Percentiles rank a stretch among this genome's conserved stretches.
These are phyloP conservation scores for Hypomontagnella monticulosa DNA, from an alignment of 495 filamentous ascomycete genomes.

Conservation along the genomic window DNA sequence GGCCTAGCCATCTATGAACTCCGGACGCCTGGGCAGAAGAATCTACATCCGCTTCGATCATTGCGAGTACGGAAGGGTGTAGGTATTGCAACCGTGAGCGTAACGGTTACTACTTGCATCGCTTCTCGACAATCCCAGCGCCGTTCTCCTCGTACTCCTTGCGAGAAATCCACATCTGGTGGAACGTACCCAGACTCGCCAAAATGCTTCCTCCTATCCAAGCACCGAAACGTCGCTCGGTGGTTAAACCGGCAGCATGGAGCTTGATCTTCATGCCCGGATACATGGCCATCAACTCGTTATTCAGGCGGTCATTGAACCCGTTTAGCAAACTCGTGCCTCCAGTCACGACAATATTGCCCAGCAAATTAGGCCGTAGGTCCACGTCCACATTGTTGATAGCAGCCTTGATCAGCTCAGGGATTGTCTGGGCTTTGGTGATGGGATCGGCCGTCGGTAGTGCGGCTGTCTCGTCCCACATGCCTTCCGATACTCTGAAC, in stretches of 20 bases:
- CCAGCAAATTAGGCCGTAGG: slow-evolving; percentile 79
- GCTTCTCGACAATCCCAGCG: slow-evolving; percentile 75
- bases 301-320: slow-evolving; percentile 87
- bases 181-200: slow-evolving; percentile 96
- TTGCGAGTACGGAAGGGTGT: slow-evolving; percentile 10
- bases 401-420: slow-evolving; percentile 78
- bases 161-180: slow-evolving; percentile 97
- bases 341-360: slow-evolving; percentile 93
- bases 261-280: slow-evolving; percentile 86
- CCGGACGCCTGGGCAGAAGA: slow-evolving; percentile 25
- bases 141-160: slow-evolving; percentile 87
- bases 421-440: slow-evolving; percentile 77
- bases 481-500: slow-evolving; percentile 82
- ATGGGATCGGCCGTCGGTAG: slow-evolving; percentile 51
- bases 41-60: slow-evolving; percentile 14
- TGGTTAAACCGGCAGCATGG: slow-evolving; percentile 81
- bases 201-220: slow-evolving; percentile 98
- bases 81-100: background rate
- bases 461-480: slow-evolving; percentile 84
- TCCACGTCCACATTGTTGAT: slow-evolving; percentile 87
- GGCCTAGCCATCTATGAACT: slow-evolving; percentile 27
- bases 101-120: slow-evolving; percentile 67
- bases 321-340: slow-evolving; percentile 84
- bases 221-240: slow-evolving; percentile 86
- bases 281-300: slow-evolving; percentile 79